Evolutionary conservation across 441 rosid genomes (phyloP).

Genomic region (Syzygium syzygioides): DNA sequence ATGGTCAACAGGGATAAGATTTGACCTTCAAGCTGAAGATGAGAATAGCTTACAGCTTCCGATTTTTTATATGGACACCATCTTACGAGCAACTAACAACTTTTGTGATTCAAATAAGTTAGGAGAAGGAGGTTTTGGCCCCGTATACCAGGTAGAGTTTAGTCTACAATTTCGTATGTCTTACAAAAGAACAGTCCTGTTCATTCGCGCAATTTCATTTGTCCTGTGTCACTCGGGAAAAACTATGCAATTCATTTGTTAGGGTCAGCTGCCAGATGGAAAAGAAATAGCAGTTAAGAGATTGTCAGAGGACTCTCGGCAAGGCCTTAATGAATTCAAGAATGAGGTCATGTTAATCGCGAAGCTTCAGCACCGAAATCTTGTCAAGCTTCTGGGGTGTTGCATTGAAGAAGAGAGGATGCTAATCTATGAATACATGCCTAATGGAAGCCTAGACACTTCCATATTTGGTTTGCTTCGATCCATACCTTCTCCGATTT

Average conservation of each 20-base stretch:
- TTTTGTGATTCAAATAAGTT: slow-evolving; percentile 15
- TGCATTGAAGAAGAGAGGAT: not conserved
- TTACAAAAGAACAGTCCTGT: not conserved
- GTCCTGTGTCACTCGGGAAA: not conserved
- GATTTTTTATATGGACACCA: not conserved
- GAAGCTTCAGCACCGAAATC: not conserved
- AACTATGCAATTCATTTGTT: not conserved
- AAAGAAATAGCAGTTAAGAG: not conserved
- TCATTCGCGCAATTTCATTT: not conserved
- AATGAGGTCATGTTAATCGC: not conserved
- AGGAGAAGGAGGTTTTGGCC: slow-evolving; percentile 29
- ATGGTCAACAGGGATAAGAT: not conserved
- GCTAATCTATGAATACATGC: not conserved
- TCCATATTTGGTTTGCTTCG: not conserved
- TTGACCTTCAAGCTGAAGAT: not conserved
- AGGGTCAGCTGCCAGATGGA: not conserved
- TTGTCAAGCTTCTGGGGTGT: not conserved
- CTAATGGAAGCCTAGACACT: not conserved
- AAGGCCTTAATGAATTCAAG: not conserved
- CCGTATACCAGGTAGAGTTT: slow-evolving; percentile 15
- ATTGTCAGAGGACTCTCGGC: not conserved
- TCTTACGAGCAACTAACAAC: slow-evolving; percentile 20
- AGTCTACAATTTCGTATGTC: not conserved
- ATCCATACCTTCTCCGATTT: not conserved
- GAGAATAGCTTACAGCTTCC: not conserved